These are phyloP conservation scores for Pleurotus ostreatus DNA, from an alignment of 768 basidiomycete genomes.

Conservation along the genomic window DNA sequence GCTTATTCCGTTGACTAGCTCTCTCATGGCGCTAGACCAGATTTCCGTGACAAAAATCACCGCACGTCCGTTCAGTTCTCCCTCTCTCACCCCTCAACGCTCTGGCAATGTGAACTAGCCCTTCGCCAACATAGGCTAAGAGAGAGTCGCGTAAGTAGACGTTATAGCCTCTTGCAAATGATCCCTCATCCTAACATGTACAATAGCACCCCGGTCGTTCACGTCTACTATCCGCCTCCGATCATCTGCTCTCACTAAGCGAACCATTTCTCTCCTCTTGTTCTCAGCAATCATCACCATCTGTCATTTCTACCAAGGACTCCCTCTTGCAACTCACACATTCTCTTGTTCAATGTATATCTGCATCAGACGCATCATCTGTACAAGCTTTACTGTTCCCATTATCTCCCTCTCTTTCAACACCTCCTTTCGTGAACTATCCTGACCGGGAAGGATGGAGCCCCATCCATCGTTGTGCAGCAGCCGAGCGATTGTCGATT, in stretches of 20 bases:
- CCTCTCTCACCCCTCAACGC: slow-evolving; percentile 52
- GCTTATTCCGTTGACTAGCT: slow-evolving; percentile 36
- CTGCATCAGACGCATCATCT: slow-evolving; percentile 43
- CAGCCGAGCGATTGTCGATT: slow-evolving; percentile 49
- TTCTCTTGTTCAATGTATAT: slow-evolving; percentile 52
- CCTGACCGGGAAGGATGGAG: slow-evolving; percentile 71
- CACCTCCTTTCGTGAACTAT: slow-evolving; percentile 60
- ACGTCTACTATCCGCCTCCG: slow-evolving; percentile 25
- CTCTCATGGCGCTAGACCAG: slow-evolving; percentile 66
- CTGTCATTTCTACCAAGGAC: slow-evolving; percentile 34
- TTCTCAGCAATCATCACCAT: slow-evolving; percentile 36
- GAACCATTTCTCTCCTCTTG: slow-evolving; percentile 30
- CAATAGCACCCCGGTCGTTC: slow-evolving; percentile 12
- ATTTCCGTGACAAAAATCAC: slow-evolving; percentile 67
- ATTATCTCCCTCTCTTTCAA: slow-evolving; percentile 33
- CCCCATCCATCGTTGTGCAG: slow-evolving; percentile 66
- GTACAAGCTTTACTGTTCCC: slow-evolving; percentile 55
- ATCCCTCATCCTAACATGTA: slow-evolving; percentile 18
- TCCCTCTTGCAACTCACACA: slow-evolving; percentile 40
- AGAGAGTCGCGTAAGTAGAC: slow-evolving; percentile 49
- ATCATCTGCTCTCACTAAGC: slow-evolving; percentile 33
- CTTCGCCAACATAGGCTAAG: slow-evolving; percentile 59
- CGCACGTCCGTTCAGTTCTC: slow-evolving; percentile 72
- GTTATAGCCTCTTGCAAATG: slow-evolving; percentile 8
- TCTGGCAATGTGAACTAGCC: slow-evolving; percentile 68